phyloP scores from a whole-genome alignment of 495 filamentous ascomycete genomes.

The Aspergillus affinis region DNA sequence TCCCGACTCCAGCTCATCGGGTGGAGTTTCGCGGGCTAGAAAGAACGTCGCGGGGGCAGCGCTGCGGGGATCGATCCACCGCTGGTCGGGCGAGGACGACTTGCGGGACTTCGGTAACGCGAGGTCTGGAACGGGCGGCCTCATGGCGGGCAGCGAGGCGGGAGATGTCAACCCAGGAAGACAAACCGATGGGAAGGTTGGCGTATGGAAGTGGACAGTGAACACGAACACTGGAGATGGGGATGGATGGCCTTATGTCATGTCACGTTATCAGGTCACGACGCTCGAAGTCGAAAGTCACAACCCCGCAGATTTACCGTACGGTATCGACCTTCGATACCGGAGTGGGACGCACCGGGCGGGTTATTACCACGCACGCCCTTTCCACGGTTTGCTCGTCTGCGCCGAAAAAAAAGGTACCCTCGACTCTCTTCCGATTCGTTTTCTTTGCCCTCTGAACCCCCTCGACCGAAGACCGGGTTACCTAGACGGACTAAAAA shows the following conservation, averaged over 20 bases:
- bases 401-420: no score
- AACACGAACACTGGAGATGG: slow-evolving; percentile 7
- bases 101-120: slow-evolving; percentile 32
- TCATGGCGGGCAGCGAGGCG: slow-evolving; percentile 25
- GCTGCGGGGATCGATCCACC: slow-evolving; percentile 41
- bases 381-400: no score
- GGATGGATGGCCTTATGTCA: slow-evolving; percentile 13
- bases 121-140: slow-evolving; percentile 40
- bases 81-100: slow-evolving; percentile 33
- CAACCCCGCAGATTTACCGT: slow-evolving; percentile 1
- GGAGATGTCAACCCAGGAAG: no score
- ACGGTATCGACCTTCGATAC: neutral
- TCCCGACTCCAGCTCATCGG: slow-evolving; percentile 24
- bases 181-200: no score
- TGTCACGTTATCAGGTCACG: slow-evolving; percentile 14
- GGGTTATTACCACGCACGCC: no score
- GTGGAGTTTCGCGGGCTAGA: slow-evolving; percentile 34
- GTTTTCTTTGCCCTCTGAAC: no score
- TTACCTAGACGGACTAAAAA: no score
- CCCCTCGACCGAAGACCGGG: no score
- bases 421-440: neutral
- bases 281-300: neutral
- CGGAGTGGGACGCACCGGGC: no score
- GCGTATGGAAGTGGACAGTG: slow-evolving; percentile 7
- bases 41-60: slow-evolving; percentile 49